Evolutionary conservation across 192 early-diverging fungal species (phyloP).

Genomic region (Gryganskiella cystojenkinii): DNA sequence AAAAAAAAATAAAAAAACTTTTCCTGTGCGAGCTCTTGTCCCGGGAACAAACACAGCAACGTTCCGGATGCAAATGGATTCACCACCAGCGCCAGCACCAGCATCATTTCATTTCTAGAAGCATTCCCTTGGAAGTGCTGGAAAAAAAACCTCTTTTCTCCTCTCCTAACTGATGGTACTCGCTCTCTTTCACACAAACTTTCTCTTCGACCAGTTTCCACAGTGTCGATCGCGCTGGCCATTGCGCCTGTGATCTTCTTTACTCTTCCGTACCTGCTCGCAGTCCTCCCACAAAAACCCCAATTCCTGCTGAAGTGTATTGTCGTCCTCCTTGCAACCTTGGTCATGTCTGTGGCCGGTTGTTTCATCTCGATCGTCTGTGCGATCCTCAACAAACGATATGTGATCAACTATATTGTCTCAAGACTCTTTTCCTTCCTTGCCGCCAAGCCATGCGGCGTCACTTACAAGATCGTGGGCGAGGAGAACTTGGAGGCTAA

Average conservation of each 20-base stretch:
- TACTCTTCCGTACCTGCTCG: conserved; percentile 3
- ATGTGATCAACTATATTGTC: conserved; percentile 71
- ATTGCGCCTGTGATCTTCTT: neutral
- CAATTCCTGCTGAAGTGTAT: conserved; percentile 37
- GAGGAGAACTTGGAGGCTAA: conserved; percentile 67
- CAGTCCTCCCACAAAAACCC: conserved; percentile 25
- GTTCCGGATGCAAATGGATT: no score
- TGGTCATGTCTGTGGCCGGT: conserved; percentile 61
- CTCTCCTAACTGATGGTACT: no score
- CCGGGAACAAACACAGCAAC: no score
- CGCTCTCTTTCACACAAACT: neutral
- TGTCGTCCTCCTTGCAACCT: conserved; percentile 24
- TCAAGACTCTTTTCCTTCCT: conserved; percentile 64
- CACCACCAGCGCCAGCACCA: no score
- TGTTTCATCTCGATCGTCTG: conserved; percentile 63
- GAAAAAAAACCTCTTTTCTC: no score
- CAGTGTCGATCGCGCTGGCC: neutral
- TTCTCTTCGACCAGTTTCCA: no score
- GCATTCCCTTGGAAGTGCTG: no score
- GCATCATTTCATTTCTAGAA: no score
- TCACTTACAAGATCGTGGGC: conserved; percentile 70
- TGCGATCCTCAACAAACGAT: conserved; percentile 64
- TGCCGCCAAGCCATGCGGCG: conserved; percentile 63
- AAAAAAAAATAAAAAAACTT: no score
- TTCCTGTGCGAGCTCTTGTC: no score